Base-by-base conservation (phyloP, 1,284 basidiomycete species). In the Ustilago vetiveriae region DNA sequence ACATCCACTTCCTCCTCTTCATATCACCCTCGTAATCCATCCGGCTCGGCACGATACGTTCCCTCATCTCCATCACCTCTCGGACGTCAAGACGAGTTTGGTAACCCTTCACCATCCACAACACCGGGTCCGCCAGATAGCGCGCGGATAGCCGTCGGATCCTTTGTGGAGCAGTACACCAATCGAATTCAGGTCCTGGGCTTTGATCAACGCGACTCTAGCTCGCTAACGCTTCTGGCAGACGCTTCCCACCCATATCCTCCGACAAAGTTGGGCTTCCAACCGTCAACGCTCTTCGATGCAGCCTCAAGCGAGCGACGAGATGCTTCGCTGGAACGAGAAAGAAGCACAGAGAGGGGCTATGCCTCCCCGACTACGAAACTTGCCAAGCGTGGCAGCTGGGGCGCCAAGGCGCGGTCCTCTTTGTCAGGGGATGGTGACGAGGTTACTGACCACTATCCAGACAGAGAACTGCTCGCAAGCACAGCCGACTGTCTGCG, bases 121-220 rank as follows among this genome's bases (percentile, higher is more conserved):
- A 55, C 60, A 10, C 45, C 66, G 11, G 56, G 50, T 13, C 58
- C 72, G 19, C 79, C 77, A 36, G 56, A 67, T 21, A 63, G 63
- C 19, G 67, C 76, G 0, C 46, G 79, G 10, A 51, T 82, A 24
- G 80, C 80, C 16, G 66, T 82, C 4, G 79, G 80, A 16, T 76
- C 73, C 11, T 80, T 81, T 41, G 62, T 80, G 8, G 79, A 81
- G 37, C 75, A 81, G 54, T 78, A 76, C 43, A 70, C 72, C 33
- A 82, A 82, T 42, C 63, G 75, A 19, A 77, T 82, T 40, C 80
- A 81, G 60, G 65, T 82, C 36, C 72, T 82, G 11, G 78, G 78
- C 38, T 66, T 74, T 17, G 44, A 66, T 19, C 40, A 48, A 36
- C 64, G 72, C 51, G 66, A 70, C 21, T 42, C 71, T 3, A 48